Evolutionary conservation across 208 protist genomes (phyloP), one percentile per base, ranked within the genome.

Genomic region (Porcisia hertigi): DNA sequence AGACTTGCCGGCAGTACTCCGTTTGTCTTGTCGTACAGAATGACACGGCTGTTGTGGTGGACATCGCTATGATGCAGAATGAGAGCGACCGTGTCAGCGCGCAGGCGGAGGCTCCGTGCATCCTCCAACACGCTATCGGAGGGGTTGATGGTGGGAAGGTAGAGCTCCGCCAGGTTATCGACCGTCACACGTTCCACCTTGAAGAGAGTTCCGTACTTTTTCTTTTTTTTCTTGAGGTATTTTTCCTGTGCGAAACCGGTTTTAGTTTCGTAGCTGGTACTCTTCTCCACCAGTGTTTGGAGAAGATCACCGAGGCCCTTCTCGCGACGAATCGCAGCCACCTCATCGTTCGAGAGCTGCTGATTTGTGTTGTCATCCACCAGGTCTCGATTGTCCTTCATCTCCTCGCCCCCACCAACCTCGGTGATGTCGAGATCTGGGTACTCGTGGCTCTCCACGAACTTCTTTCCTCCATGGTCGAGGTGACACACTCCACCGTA

Each of bases 211-310:
- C 88, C 88, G 79, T 96, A 97, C 69, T 96, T 93, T 76, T 96
- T 94, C 77, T 96, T 75, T 80, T 98, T 98, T 77, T 95, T 96
- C 11, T 86, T 91, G 14, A 98, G 78, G 76, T 98, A 98, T 78
- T 98, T 98, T 70, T 98, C 92, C 79, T 98, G 91, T 1, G 94
- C 86, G 75, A 96, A 98, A 39, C 82, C 84, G 16, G 96, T 98
- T 77, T 98, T 98, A 53, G 76, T 85, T 54, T 88, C 81, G 75
- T 96, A 98, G 36, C 94, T 97, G 25, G 79, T 69, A 69, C 93
- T 98, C 75, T 95, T 94, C 73, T 95, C 88, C 23, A 94, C 86
- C 7, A 98, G 89, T 4, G 82, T 84, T 49, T 81, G 85, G 45
- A 97, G 83, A n/a, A 97, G 84, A 47, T 80, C 87, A 53, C 90